Percentiles rank a stretch among this genome's conserved stretches.
Evolutionary conservation across 805 yeast genomes (phyloP).

Genomic region (Hermanozyma aechmeae): DNA sequence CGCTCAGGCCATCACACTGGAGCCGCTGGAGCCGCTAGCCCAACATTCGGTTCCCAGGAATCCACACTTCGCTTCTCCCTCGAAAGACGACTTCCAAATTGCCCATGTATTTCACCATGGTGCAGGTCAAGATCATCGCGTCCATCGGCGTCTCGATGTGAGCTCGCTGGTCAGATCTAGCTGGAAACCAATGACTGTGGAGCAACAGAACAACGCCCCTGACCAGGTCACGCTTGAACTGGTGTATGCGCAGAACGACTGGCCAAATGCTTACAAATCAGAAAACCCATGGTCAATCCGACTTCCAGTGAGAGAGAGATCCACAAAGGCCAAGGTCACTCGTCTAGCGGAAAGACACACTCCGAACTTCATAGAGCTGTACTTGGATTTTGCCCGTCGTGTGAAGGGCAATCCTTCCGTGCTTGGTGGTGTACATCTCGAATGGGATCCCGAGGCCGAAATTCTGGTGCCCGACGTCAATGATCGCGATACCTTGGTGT

Average conservation of each 20-base stretch:
- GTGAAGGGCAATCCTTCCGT: conserved; percentile 28
- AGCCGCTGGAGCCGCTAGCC: no score
- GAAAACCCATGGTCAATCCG: conserved; percentile 31
- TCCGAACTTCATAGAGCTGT: conserved; percentile 61
- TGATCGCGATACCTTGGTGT: conserved; percentile 63
- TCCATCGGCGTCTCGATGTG: conserved; percentile 43
- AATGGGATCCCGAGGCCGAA: conserved; percentile 49
- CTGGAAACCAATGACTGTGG: background rate
- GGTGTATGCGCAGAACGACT: conserved; percentile 16
- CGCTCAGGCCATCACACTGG: no score
- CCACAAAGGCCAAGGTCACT: conserved; percentile 10
- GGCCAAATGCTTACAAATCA: conserved; percentile 23
- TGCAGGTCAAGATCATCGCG: conserved; percentile 31
- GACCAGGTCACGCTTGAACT: conserved; percentile 1
- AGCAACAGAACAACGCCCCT: conserved; percentile 1
- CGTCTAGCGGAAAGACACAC: conserved; percentile 29
- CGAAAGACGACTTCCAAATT: background rate
- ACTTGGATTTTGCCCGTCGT: conserved; percentile 45
- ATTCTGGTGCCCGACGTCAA: conserved; percentile 63
- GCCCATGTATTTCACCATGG: conserved; percentile 54
- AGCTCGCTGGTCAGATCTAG: conserved; percentile 5
- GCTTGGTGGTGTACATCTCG: conserved; percentile 35
- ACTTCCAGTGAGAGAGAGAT: conserved; percentile 18
- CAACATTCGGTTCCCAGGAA: no score
- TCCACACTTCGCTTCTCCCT: no score